Base-by-base conservation (phyloP, 2,329 filamentous ascomycete genomes). In the Trichoderma sp. region DNA sequence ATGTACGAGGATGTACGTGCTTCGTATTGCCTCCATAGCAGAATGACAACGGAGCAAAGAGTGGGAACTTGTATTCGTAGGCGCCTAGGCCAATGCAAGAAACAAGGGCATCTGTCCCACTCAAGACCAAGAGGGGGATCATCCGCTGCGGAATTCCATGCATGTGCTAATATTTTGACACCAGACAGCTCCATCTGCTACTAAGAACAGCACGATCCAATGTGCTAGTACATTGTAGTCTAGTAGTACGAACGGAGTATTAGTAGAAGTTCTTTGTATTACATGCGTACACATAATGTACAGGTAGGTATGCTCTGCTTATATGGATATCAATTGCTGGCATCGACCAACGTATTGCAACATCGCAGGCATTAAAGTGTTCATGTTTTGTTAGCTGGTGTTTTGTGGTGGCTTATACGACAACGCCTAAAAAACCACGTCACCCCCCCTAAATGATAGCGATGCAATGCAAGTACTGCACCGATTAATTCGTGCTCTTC, bases 21-120 rank as follows among this genome's bases (percentile, higher is more conserved):
- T 50, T 32, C 43, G 58, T 39, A 39, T 39, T 55, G 63, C 55
- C 26, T 28, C 57, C 6, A 30, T 15, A 32, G 57, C 1, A 28
- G 28, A 59, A 28, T 55, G 47, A 12, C 47, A 9, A 50, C 39
- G 28, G 34, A 23, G 0, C 47, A 23, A 53, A 57, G 64, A 68
- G 50, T 68, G 65, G 53, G 55, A 43, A 59, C 66, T 17, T 23
- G 55, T 15, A 28, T 34, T 50, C 55, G 20, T 58, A 23, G 64
- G 47, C 64, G 64, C 64, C 47, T 50, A 50, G n/a, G 66, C 55
- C 65, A 59, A 68, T 68, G 66, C 66, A 61, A 68, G 66, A 68
- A 68, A 68, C 66, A 59, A 47, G 66, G 66, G 36, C 66, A 61
- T 50, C 57, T 68, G 66, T 58, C 26, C 55, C 66, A 68, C 66